phyloP scores from a whole-genome alignment of 2,329 filamentous ascomycete genomes.

The Cercospora sp. region DNA sequence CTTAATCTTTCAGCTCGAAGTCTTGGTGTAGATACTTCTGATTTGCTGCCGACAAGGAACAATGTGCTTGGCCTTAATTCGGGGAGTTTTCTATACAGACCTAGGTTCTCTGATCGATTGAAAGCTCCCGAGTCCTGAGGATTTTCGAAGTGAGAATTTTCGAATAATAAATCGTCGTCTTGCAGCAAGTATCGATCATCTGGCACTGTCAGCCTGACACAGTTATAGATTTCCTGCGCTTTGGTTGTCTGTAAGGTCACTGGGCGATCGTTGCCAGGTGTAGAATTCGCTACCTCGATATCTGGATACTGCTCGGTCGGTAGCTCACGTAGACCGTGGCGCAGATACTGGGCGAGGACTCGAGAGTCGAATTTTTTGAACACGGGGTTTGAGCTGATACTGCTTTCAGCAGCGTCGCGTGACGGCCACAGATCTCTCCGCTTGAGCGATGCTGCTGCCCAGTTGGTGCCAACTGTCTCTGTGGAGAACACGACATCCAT shows the following conservation, averaged over 20 bases:
- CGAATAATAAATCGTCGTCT: neutral
- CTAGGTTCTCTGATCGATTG: constrained; percentile 59
- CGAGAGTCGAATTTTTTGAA: neutral
- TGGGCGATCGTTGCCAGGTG: constrained; percentile 25
- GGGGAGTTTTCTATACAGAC: constrained; percentile 61
- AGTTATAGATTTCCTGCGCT: constrained; percentile 70
- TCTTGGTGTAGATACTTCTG: constrained; percentile 56
- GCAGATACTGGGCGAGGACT: neutral
- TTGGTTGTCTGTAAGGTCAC: constrained; percentile 75
- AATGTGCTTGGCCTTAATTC: constrained; percentile 65
- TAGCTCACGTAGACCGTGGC: constrained; percentile 20
- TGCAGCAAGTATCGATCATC: constrained; percentile 42
- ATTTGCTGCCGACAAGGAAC: constrained; percentile 67
- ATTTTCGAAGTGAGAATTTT: constrained; percentile 31
- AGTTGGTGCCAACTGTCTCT: no score
- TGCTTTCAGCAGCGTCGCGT: neutral
- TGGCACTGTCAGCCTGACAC: constrained; percentile 41
- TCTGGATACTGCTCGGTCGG: constrained; percentile 45
- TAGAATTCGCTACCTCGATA: constrained; percentile 22
- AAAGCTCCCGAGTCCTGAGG: constrained; percentile 33
- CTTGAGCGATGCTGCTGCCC: no score
- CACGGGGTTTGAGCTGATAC: neutral
- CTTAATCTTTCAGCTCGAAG: constrained; percentile 61
- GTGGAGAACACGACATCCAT: no score
- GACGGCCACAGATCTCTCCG: no score